Evolutionary conservation across 2,329 filamentous ascomycete genomes (phyloP).

Genomic region (Colletotrichum viniferum): DNA sequence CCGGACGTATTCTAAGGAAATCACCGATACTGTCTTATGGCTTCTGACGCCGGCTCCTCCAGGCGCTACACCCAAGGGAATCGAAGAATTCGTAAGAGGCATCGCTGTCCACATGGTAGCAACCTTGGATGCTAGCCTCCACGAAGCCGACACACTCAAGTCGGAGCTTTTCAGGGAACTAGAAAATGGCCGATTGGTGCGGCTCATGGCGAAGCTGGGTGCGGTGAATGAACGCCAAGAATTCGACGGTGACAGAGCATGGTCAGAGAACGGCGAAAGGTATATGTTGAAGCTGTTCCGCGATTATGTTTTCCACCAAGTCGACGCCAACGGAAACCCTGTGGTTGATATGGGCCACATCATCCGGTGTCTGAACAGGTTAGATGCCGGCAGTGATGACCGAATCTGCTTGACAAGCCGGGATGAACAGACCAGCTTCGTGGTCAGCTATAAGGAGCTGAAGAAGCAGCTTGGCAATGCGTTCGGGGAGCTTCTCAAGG

Average conservation of each 20-base stretch:
- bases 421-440: conserved; percentile 87
- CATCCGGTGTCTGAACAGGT: conserved; percentile 83
- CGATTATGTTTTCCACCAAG: conserved; percentile 97
- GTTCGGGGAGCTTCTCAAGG: conserved; percentile 63
- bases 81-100: conserved; percentile 78
- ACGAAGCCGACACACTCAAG: conserved; percentile 75
- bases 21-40: conserved; percentile 83
- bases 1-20: conserved; percentile 76
- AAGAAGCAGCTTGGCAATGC: conserved; percentile 66
- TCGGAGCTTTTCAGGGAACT: conserved; percentile 79
- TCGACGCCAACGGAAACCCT: conserved; percentile 82
- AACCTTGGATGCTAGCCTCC: conserved; percentile 79
- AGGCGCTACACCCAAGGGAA: conserved; percentile 65
- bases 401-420: conserved; percentile 84
- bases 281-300: conserved; percentile 95
- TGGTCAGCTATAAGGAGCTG: conserved; percentile 90
- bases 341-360: conserved; percentile 89
- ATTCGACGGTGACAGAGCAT: conserved; percentile 75
- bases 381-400: conserved; percentile 90
- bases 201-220: conserved; percentile 81
- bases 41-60: conserved; percentile 71
- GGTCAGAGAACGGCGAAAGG: conserved; percentile 91
- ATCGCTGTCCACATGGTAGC: conserved; percentile 80
- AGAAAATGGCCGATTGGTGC: conserved; percentile 86
- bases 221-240: conserved; percentile 90